Evolutionary conservation across 2,329 filamentous ascomycete genomes (phyloP).

Genomic region (Epichloe gansuensis): DNA sequence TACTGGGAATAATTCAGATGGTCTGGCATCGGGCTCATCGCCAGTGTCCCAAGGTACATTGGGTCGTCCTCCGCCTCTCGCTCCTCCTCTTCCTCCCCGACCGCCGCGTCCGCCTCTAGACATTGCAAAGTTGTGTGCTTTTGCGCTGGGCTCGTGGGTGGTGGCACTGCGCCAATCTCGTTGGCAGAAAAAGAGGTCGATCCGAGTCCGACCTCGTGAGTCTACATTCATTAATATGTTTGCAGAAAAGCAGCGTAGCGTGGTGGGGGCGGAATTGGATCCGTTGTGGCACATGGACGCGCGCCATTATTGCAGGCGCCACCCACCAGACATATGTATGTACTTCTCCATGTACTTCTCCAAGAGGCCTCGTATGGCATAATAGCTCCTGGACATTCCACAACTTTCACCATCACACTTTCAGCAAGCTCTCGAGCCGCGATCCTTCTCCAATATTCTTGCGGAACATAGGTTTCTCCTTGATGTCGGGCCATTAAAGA

Average conservation of each 20-base stretch:
- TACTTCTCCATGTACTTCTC: too few species aligned
- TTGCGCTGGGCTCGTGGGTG: neutral
- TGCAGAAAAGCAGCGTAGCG: neutral
- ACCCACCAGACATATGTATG: too few species aligned
- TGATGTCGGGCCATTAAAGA: too few species aligned
- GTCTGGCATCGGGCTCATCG: slow-evolving; percentile 43
- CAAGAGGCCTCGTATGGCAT: too few species aligned
- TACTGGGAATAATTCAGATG: slow-evolving; percentile 49
- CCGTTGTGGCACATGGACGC: neutral
- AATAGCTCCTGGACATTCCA: too few species aligned
- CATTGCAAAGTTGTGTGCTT: slow-evolving; percentile 23
- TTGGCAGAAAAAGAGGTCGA: neutral
- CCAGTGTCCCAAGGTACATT: slow-evolving; percentile 40
- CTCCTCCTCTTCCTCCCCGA: slow-evolving; percentile 36
- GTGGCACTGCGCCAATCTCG: neutral
- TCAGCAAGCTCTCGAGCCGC: too few species aligned
- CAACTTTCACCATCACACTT: too few species aligned
- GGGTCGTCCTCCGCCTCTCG: slow-evolving; percentile 32
- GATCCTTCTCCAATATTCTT: too few species aligned
- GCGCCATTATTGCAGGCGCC: too few species aligned
- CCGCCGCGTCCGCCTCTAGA: slow-evolving; percentile 42
- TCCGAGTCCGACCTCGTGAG: neutral
- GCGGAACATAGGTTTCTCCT: too few species aligned
- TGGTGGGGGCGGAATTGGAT: slow-evolving; percentile 4
- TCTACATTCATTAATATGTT: neutral